Base-by-base conservation (phyloP, 116 monocot species). In the Dioscorea cayenensis region DNA sequence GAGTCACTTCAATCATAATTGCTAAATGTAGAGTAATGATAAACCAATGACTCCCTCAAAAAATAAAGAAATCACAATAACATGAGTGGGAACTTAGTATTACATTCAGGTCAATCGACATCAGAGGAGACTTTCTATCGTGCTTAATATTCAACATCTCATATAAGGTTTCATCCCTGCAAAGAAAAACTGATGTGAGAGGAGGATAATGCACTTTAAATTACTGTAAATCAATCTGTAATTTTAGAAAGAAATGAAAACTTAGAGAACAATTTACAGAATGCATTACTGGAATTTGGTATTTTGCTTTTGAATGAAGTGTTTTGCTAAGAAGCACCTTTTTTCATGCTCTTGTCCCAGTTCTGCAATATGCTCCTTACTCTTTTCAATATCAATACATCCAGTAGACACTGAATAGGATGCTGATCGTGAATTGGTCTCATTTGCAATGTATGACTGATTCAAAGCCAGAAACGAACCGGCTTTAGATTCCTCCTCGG, bases 401-500 rank as follows among this genome's bases (percentile, higher is more conserved):
- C 49, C 38, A 27, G 69, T 69, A 22, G 20, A 12, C 21, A 20
- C 20, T 11, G 25, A 62, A 43, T 43, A 43, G 4, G 25, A 62
- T 23, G 22, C 25, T 62, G 62, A 62, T 20, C 62, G 3, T 62
- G 62, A 62, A 23, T 0, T 2, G 0, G 62, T 7, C 20, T 62
- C 25, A 62, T 62, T 62, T 22, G 12, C n/a, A 22, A 5, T 27
- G 23, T 13, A 62, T 62, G 75, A 76, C 60, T 72, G 78, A 37
- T 70, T 79, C 72, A 77, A 82, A 18, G 49, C 43, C 37, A 79
- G 79, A 79, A 84, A 20, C n/a, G 88, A 88, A 72, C 88, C 84
- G 66, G 88, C 84, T 59, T 88, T 84, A 64, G 88, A 88, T 84
- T 88, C 88, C 70, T 88, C 88, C 66, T 88, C 84, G 1, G 75